Conservation (phyloP, 495 filamentous ascomycete genomes). For the Aspergillus sparsus region DNA sequence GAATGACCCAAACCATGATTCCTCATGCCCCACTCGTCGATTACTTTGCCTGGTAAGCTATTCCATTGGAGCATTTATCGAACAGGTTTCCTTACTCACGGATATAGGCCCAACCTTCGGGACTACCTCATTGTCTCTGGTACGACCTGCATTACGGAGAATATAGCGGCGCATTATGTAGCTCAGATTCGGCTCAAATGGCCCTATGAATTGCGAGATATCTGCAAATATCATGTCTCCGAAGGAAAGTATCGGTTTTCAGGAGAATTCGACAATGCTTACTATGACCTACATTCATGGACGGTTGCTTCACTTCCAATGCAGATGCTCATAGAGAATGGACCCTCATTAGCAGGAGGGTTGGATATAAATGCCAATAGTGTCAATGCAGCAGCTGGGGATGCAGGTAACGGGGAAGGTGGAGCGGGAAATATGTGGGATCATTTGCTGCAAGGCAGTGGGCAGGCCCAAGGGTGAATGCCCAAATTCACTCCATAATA, state of each 20-base stretch:
- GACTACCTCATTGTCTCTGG: constrained; percentile 20
- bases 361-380: background rate
- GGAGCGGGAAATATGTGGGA: constrained; percentile 12
- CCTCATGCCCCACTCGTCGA: constrained; percentile 17
- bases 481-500: background rate
- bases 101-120: constrained; percentile 15
- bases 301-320: constrained; percentile 2
- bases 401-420: background rate
- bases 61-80: background rate
- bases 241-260: constrained; percentile 16
- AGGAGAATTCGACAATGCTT: constrained; percentile 11
- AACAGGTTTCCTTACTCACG: background rate
- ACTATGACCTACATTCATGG: constrained; percentile 18
- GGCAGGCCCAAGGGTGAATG: constrained; percentile 4
- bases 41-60: constrained; percentile 19
- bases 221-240: constrained; percentile 13
- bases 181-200: constrained; percentile 15
- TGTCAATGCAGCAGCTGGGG: background rate
- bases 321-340: constrained; percentile 15
- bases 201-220: constrained; percentile 18
- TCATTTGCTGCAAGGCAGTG: constrained; percentile 10
- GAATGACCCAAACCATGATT: constrained; percentile 14
- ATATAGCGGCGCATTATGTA: constrained; percentile 10
- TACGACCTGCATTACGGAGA: constrained; percentile 9
- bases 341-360: constrained; percentile 2